Evolutionary conservation across 257 asterid genomes (phyloP).

Genomic region (Prunella vulgaris): DNA sequence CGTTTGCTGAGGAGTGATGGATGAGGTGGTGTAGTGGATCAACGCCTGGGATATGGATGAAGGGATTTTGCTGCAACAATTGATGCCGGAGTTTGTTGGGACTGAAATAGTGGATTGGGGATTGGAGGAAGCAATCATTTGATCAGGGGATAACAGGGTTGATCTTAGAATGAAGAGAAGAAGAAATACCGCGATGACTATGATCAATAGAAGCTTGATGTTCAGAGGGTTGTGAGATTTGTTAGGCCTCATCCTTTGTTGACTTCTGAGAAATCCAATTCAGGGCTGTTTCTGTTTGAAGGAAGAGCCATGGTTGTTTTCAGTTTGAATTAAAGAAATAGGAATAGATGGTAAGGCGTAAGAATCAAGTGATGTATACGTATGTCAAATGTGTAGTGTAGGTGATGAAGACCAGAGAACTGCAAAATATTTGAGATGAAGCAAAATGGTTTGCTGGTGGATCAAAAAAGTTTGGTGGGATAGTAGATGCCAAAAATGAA

Average conservation of each 20-base stretch:
- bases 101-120: constrained; percentile 8
- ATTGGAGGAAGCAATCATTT: too few relatives aligned
- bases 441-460: constrained; percentile 62
- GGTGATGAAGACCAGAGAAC: constrained; percentile 43
- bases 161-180: constrained; percentile 45
- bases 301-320: background rate
- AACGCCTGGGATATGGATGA: constrained; percentile 50
- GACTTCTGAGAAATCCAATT: too few relatives aligned
- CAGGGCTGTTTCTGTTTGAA: too few relatives aligned
- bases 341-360: constrained; percentile 2
- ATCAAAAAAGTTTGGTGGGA: constrained; percentile 43
- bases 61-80: constrained; percentile 54
- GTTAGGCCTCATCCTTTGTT: constrained; percentile 45
- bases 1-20: constrained; percentile 83
- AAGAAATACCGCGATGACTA: constrained; percentile 19
- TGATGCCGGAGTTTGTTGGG: background rate
- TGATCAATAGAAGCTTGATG: constrained; percentile 39
- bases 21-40: constrained; percentile 73
- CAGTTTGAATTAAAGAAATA: background rate
- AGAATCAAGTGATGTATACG: constrained; percentile 32
- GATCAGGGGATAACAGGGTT: constrained; percentile 18
- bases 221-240: constrained; percentile 43
- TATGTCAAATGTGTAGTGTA: too few relatives aligned
- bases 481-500: constrained; percentile 15
- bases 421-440: constrained; percentile 47